Percentiles rank a stretch among this genome's conserved stretches.
Conservation (phyloP, 192 early-diverging fungal species). For the Backusella luteola region DNA sequence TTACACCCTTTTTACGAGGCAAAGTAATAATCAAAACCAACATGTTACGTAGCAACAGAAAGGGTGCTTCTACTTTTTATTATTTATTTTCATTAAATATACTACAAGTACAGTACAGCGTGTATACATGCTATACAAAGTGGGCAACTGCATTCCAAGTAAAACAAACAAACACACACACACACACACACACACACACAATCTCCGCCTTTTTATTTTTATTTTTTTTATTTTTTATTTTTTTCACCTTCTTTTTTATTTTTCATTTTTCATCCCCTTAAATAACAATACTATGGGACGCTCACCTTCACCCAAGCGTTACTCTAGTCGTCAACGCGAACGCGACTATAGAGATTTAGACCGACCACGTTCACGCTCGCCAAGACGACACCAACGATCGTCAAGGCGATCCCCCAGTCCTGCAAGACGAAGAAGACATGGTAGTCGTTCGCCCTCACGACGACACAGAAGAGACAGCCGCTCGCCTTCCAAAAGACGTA, state of each 20-base stretch:
- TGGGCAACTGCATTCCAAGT: no score
- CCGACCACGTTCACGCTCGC: conserved; percentile 13
- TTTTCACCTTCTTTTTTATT: neutral
- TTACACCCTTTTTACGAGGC: no score
- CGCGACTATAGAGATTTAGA: conserved; percentile 24
- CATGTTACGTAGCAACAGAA: no score
- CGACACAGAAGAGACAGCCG: neutral
- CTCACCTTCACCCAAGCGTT: conserved; percentile 18
- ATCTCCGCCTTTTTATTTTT: neutral
- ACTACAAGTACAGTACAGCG: neutral
- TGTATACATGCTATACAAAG: neutral
- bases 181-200: neutral
- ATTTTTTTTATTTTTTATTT: neutral
- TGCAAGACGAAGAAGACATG: neutral
- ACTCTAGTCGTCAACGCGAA: neutral
- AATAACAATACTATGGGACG: conserved; percentile 13
- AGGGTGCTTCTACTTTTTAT: no score
- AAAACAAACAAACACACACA: neutral
- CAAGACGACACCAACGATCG: neutral
- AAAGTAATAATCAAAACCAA: no score
- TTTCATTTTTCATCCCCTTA: neutral
- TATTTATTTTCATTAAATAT: no score
- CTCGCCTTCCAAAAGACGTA: neutral
- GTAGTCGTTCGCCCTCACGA: conserved; percentile 15
- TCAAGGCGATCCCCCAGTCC: neutral